Evolutionary conservation across 2,329 filamentous ascomycete genomes (phyloP).

Genomic region (Monosporascus cannonballus): DNA sequence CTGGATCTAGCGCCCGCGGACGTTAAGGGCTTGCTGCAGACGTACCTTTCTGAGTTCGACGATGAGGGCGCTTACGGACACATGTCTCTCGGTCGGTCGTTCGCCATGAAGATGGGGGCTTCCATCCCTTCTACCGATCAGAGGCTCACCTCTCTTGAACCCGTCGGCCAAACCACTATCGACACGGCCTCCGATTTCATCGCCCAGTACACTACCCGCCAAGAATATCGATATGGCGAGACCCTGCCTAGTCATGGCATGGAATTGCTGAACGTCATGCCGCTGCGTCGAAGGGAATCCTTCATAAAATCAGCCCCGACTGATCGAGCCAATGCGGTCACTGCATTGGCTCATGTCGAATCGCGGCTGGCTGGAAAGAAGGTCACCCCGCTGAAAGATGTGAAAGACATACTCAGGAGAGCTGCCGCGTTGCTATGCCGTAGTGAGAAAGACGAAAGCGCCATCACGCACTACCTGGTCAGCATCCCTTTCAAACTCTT

Average conservation of each 20-base stretch:
- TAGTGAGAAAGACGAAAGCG: conserved; percentile 66
- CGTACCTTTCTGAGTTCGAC: conserved; percentile 90
- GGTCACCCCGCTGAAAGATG: conserved; percentile 63
- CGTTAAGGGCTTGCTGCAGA: conserved; percentile 91
- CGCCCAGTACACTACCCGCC: conserved; percentile 92
- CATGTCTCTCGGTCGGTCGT: conserved; percentile 85
- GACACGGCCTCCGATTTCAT: conserved; percentile 95
- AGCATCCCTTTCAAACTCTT: conserved; percentile 90
- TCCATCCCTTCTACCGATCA: conserved; percentile 82
- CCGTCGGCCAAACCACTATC: conserved; percentile 65
- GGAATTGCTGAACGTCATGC: conserved; percentile 58
- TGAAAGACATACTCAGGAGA: conserved; percentile 75
- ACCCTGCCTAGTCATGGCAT: conserved; percentile 61
- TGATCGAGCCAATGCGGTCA: conserved; percentile 53
- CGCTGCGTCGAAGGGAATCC: conserved; percentile 45
- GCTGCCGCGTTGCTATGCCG: conserved; percentile 84
- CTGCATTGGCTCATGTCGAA: conserved; percentile 67
- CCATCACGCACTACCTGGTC: conserved; percentile 81
- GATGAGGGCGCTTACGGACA: conserved; percentile 89
- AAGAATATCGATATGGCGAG: conserved; percentile 89
- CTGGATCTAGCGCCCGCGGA: conserved; percentile 85
- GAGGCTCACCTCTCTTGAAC: conserved; percentile 74
- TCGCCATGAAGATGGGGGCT: conserved; percentile 88
- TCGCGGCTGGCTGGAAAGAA: conserved; percentile 63
- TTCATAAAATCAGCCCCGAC: conserved; percentile 45